Evolutionary conservation across 495 filamentous ascomycete genomes (phyloP).

Genomic region (Talaromyces wortmannii): DNA sequence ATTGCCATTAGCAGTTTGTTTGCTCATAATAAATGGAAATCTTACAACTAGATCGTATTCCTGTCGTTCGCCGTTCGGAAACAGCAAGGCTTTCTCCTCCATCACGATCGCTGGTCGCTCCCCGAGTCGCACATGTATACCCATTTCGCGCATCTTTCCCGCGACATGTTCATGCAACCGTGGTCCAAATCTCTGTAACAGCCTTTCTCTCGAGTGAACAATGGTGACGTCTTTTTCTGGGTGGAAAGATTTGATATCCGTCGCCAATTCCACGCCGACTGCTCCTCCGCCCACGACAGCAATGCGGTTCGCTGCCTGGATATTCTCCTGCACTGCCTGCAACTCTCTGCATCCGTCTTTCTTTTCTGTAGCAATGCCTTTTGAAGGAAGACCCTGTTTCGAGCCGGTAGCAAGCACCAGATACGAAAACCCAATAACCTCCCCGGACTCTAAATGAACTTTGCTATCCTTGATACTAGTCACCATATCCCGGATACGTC

Average conservation of each 20-base stretch:
- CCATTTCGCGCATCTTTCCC: slow-evolving; percentile 27
- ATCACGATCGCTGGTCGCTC: slow-evolving; percentile 17
- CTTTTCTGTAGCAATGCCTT: slow-evolving; percentile 5
- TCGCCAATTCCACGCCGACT: slow-evolving; percentile 45
- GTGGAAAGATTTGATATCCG: slow-evolving; percentile 44
- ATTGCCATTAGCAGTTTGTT: background rate
- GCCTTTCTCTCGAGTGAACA: slow-evolving; percentile 41
- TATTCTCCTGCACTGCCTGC: slow-evolving; percentile 11
- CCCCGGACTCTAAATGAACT: slow-evolving; percentile 8
- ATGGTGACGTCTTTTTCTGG: slow-evolving; percentile 45
- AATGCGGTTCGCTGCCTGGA: slow-evolving; percentile 21
- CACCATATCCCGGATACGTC: slow-evolving; percentile 20
- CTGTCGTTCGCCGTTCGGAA: slow-evolving; percentile 2
- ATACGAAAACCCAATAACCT: slow-evolving; percentile 20
- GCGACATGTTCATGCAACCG: slow-evolving; percentile 27
- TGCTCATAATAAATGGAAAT: background rate
- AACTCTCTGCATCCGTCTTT: slow-evolving; percentile 12
- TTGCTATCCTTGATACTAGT: background rate
- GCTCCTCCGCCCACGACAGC: slow-evolving; percentile 48
- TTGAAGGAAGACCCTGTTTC: slow-evolving; percentile 8
- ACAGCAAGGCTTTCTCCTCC: slow-evolving; percentile 7
- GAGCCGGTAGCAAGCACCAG: slow-evolving; percentile 29
- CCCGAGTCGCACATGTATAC: slow-evolving; percentile 32
- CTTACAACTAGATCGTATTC: slow-evolving; percentile 13
- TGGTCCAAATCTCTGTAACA: slow-evolving; percentile 38